These are phyloP conservation scores for Bodo saltans DNA, from an alignment of 78 protist species.

Conservation along the genomic window DNA sequence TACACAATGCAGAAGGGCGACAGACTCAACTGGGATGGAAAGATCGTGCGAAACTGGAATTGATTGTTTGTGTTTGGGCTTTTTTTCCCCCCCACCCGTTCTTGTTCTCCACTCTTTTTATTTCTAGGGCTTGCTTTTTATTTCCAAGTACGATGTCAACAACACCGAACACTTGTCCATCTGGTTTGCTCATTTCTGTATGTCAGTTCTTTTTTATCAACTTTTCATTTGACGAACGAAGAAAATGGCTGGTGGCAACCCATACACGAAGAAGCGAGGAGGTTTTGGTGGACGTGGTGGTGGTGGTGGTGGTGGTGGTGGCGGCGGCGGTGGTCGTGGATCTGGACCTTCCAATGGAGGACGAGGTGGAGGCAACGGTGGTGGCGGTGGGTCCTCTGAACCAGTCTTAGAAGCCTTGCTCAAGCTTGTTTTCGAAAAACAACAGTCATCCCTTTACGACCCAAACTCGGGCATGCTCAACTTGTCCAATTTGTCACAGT, in stretches of 20 bases:
- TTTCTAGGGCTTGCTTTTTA: background rate
- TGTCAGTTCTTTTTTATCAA: background rate
- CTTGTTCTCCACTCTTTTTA: background rate
- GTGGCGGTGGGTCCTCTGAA: background rate
- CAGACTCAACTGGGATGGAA: background rate
- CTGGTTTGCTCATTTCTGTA: background rate
- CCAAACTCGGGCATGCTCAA: background rate
- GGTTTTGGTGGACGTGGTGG: background rate
- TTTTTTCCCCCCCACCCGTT: background rate
- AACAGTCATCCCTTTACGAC: background rate
- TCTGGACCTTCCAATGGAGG: background rate
- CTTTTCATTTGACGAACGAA: background rate
- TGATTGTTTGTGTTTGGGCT: background rate
- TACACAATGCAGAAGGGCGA: background rate
- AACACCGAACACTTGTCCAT: background rate
- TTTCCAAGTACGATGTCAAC: background rate
- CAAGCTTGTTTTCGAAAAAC: background rate
- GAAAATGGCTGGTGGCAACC: background rate
- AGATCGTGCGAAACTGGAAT: background rate
- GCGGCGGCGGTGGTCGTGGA: background rate
- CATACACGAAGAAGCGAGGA: background rate
- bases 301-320: background rate
- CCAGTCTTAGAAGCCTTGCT: background rate
- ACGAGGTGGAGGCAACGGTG: background rate
- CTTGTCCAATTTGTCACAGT: background rate